Base-by-base conservation (phyloP, 306 rosid genomes). In the Cercis canadensis region DNA sequence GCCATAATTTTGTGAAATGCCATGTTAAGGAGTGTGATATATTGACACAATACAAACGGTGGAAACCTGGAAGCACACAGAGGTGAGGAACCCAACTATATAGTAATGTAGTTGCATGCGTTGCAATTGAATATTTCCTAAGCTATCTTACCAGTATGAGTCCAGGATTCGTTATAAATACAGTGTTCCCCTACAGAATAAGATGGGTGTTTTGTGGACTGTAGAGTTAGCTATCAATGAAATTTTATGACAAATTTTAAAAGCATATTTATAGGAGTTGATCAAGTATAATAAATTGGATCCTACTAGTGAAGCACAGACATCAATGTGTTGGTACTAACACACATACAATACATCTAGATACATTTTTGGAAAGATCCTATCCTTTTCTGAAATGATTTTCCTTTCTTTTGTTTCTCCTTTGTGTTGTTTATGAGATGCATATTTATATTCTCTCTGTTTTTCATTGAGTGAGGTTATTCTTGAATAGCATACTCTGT, bases 1-100 rank as follows among this genome's bases (percentile, higher is more conserved):
- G 75, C 78, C 99, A 94, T 83, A 60, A 74, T 72, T 85, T 94
- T 47, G 57, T 81, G 57, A 66, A 80, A 71, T 94, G 99, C 78
- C 97, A 91, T 79, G 89, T 91, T 46, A 66, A 78, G 67, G 96
- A 94, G 78, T 91, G 97, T 51, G 97, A 94, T 71, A 89, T 91
- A 69, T 47, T 91, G 88, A 84, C 83, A 49, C 84, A 91, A 54
- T 94, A 87, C 69, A 94, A 89, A 80, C 95, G 99, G 63, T 87
- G 92, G 84, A 94, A 91, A 79, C 91, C 90, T 11, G 96, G 92
- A 80, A 86, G 75, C 82, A 67, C 79, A 16, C 87, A 34, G 57
- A 89, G 96, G 97, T 94, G 81, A 62, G 47, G 77, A 58, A 45
- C 36, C 51, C 16, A 47, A 47, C 57, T 8, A 10, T 36, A 7